These are phyloP conservation scores for Ajuga reptans DNA, from an alignment of 305 asterid species.

Conservation along the genomic window DNA sequence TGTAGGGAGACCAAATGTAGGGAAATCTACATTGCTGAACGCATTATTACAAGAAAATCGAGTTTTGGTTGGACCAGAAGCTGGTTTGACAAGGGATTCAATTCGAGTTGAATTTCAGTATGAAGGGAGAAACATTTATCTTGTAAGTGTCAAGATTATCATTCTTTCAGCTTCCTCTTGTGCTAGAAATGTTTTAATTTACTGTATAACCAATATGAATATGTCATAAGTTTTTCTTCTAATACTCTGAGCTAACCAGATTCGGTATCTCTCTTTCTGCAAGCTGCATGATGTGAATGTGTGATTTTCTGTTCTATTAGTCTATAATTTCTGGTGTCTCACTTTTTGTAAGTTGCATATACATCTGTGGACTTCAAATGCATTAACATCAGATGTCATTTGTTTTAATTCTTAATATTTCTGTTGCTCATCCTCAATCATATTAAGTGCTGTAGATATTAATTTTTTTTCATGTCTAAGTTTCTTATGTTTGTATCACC, in stretches of 20 bases:
- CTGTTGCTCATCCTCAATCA: not conserved
- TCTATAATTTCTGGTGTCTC: not conserved
- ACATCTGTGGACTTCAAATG: not conserved
- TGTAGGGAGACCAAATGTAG: slow-evolving; percentile 91
- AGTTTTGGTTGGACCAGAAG: slow-evolving; percentile 93
- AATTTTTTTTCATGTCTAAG: not conserved
- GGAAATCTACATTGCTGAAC: slow-evolving; percentile 81
- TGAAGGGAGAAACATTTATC: slow-evolving; percentile 73
- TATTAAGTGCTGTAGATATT: not conserved
- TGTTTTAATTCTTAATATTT: not conserved
- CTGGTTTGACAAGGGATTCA: slow-evolving; percentile 94
- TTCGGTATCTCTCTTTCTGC: not conserved
- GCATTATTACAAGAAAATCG: slow-evolving; percentile 86
- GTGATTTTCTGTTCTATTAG: slow-evolving; percentile 1
- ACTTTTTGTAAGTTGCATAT: not conserved
- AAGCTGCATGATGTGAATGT: not conserved
- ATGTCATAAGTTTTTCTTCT: not conserved
- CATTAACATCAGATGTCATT: not conserved
- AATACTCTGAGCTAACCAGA: not conserved
- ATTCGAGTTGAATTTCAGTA: slow-evolving; percentile 75
- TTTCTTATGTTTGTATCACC: slow-evolving; percentile 3
- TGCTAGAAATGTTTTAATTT: slow-evolving; percentile 15
- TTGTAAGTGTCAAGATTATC: slow-evolving; percentile 39
- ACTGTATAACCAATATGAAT: not conserved
- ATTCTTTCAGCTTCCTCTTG: slow-evolving; percentile 3